These are phyloP conservation scores for Gastrolobium bilobum DNA, from an alignment of 306 rosid species.

Conservation along the genomic window DNA sequence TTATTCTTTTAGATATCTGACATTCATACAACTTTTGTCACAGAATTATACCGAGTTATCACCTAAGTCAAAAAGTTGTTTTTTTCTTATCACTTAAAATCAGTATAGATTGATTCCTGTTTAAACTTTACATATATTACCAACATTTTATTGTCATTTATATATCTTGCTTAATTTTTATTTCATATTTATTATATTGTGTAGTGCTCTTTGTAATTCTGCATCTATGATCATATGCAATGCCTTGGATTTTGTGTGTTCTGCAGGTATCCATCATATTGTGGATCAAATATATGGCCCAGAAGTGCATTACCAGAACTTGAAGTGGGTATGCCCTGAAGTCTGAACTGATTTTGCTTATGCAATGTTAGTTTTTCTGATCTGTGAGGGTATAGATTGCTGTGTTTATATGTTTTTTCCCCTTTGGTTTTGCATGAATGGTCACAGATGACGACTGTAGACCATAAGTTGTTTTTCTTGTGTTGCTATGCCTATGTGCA, in stretches of 20 bases:
- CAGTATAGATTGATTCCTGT: constrained; percentile 31
- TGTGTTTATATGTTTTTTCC: constrained; percentile 14
- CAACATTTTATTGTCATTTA: not conserved
- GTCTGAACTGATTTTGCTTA: constrained; percentile 38
- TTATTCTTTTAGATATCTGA: constrained; percentile 7
- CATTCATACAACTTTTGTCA: constrained; percentile 11
- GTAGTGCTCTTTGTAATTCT: constrained; percentile 17
- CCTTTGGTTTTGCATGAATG: not conserved
- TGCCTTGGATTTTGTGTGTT: constrained; percentile 50
- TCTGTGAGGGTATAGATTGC: constrained; percentile 28
- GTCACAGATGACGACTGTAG: constrained; percentile 26
- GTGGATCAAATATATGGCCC: constrained; percentile 96
- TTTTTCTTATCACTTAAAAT: constrained; percentile 19
- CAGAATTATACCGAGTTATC: not conserved
- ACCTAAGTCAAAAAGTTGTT: constrained; percentile 8
- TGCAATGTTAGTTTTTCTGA: constrained; percentile 37
- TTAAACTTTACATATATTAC: not conserved
- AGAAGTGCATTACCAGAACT: constrained; percentile 78
- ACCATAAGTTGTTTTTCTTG: constrained; percentile 15
- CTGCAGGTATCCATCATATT: constrained; percentile 89
- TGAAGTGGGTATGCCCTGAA: constrained; percentile 73
- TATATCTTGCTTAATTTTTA: constrained; percentile 1
- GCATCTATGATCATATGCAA: constrained; percentile 26
- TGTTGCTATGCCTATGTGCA: constrained; percentile 33
- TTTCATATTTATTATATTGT: constrained; percentile 1